Evolutionary conservation across 1,139 yeast species (phyloP).

Genomic region (Arxiozyma bovina): DNA sequence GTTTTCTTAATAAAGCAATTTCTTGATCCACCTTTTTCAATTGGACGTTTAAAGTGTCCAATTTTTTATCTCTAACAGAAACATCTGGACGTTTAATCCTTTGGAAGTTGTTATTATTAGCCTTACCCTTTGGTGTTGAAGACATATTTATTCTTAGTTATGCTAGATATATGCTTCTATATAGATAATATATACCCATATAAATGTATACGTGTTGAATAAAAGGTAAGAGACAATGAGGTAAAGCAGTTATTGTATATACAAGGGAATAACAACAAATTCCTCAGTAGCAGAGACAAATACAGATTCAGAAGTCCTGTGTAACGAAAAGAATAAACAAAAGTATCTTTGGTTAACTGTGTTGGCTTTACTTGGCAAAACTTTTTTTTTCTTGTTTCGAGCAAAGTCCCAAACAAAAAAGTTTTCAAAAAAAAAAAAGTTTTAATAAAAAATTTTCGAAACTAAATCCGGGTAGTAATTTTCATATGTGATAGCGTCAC

Average conservation of each 20-base stretch:
- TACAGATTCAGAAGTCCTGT: neutral
- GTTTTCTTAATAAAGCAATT: constrained; percentile 27
- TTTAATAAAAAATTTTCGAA: neutral
- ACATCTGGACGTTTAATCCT: constrained; percentile 69
- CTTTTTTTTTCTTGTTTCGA: neutral
- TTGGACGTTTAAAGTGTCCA: constrained; percentile 54
- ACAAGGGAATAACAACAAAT: neutral
- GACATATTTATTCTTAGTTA: constrained; percentile 4
- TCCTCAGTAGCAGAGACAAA: no score
- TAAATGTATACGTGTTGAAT: neutral
- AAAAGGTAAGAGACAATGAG: neutral
- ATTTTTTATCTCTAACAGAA: constrained; percentile 44
- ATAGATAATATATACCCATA: no score
- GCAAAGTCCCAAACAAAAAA: neutral
- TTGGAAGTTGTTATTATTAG: constrained; percentile 3
- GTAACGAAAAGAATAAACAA: no score
- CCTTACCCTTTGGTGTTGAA: constrained; percentile 8
- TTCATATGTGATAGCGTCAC: neutral
- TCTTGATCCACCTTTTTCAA: constrained; percentile 59
- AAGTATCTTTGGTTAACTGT: no score
- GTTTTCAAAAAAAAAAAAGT: neutral
- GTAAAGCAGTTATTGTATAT: no score
- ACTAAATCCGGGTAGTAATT: neutral
- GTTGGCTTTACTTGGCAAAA: neutral
- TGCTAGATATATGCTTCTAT: neutral